Percentiles rank a stretch among this genome's conserved stretches.
Conservation (phyloP, 140 eudicot genomes). For the Erigeron philadelphicus region DNA sequence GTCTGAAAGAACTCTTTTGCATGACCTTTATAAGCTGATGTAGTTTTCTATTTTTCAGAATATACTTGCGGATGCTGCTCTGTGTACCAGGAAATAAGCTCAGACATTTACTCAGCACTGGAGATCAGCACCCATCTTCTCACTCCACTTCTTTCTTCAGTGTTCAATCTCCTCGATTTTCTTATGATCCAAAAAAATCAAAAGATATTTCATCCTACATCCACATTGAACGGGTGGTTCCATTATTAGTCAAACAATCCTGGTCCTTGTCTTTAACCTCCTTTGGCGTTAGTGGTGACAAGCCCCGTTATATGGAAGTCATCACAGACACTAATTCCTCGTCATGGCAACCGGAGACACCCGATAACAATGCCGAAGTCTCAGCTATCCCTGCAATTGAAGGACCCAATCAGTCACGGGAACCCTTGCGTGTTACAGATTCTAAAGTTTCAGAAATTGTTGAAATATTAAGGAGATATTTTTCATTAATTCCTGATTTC, state of each 20-base stretch:
- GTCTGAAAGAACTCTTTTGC: slow-evolving; percentile 16
- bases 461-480: slow-evolving; percentile 58
- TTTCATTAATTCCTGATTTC: slow-evolving; percentile 76
- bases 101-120: slow-evolving; percentile 50
- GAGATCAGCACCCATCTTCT: slow-evolving; percentile 62
- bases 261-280: slow-evolving; percentile 82
- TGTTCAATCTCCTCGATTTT: slow-evolving; percentile 55
- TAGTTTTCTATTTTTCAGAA: slow-evolving; percentile 40
- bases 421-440: slow-evolving; percentile 92
- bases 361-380: slow-evolving; percentile 24
- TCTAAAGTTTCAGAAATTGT: slow-evolving; percentile 75
- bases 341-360: slow-evolving; percentile 38
- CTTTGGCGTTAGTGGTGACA: slow-evolving; percentile 31
- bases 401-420: slow-evolving; percentile 47
- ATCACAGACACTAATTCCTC: slow-evolving; percentile 45
- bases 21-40: slow-evolving; percentile 2
- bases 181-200: slow-evolving; percentile 50
- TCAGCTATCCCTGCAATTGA: slow-evolving; percentile 37
- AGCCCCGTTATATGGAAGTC: slow-evolving; percentile 43
- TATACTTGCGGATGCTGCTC: slow-evolving; percentile 83
- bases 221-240: slow-evolving; percentile 64
- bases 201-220: slow-evolving; percentile 61
- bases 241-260: slow-evolving; percentile 80
- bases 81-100: slow-evolving; percentile 91
- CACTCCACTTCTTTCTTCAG: slow-evolving; percentile 57